phyloP scores from a whole-genome alignment of 2,329 filamentous ascomycete species.

The Tetracladium maxilliforme region DNA sequence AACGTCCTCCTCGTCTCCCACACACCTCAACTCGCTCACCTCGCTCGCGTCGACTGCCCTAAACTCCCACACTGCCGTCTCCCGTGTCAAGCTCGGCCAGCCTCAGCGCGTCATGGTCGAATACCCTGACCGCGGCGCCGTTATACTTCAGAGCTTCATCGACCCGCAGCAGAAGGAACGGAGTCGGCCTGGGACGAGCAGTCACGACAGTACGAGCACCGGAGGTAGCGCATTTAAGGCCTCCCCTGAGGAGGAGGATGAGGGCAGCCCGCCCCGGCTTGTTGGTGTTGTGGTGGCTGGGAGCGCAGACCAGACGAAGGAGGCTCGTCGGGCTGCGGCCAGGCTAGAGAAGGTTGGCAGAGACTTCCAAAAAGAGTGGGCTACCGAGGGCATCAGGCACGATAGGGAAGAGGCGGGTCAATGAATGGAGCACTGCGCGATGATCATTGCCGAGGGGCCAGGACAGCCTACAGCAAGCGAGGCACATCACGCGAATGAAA shows the following conservation, averaged over 20 bases:
- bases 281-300: slow-evolving; percentile 38
- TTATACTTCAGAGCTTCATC: slow-evolving; percentile 28
- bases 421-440: too few relatives aligned
- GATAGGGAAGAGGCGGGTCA: too few relatives aligned
- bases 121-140: slow-evolving; percentile 22
- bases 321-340: slow-evolving; percentile 35
- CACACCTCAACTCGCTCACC: slow-evolving; percentile 29
- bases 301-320: slow-evolving; percentile 26
- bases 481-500: too few relatives aligned
- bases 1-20: slow-evolving; percentile 23
- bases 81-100: slow-evolving; percentile 34
- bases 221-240: too few relatives aligned
- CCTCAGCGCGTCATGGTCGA: slow-evolving; percentile 45
- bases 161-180: slow-evolving; percentile 12
- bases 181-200: background rate
- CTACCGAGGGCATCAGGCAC: too few relatives aligned
- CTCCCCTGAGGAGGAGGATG: slow-evolving; percentile 2
- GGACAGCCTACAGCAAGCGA: too few relatives aligned
- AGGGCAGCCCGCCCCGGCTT: slow-evolving; percentile 29
- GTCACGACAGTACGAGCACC: background rate
- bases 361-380: slow-evolving; percentile 39
- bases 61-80: slow-evolving; percentile 33
- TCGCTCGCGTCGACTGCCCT: slow-evolving; percentile 36
- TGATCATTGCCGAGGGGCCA: too few relatives aligned
- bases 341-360: slow-evolving; percentile 37